Percentiles rank a stretch among this genome's conserved stretches.
phyloP scores from a whole-genome alignment of 306 rosid species.

The Glycyrrhiza uralensis region DNA sequence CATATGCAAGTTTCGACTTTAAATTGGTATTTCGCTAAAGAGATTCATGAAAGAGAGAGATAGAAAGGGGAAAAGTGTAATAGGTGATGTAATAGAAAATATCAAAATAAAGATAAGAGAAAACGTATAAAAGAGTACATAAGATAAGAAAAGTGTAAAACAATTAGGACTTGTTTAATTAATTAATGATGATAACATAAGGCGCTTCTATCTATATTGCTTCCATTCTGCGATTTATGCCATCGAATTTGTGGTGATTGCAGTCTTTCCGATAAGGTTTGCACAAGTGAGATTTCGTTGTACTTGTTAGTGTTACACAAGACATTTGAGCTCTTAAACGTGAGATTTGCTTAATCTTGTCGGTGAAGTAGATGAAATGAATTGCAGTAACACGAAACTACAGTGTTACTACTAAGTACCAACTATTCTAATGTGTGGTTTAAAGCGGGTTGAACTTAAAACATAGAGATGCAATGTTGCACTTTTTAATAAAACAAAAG shows the following conservation, averaged over 20 bases:
- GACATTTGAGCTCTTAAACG: neutral
- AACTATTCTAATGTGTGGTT: too few relatives aligned
- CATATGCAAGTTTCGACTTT: neutral
- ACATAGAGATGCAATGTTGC: neutral
- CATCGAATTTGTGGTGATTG: slow-evolving; percentile 5
- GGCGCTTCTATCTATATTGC: neutral
- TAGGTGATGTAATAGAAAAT: neutral
- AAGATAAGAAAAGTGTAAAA: too few relatives aligned
- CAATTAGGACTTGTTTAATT: neutral
- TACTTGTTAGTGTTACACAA: neutral
- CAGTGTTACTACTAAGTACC: neutral
- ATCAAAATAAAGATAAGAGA: neutral
- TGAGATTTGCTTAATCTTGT: slow-evolving; percentile 28
- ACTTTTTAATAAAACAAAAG: neutral
- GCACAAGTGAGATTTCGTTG: slow-evolving; percentile 15
- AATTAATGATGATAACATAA: neutral
- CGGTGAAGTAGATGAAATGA: neutral
- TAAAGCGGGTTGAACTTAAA: neutral
- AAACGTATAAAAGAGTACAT: too few relatives aligned
- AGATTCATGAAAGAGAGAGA: too few relatives aligned
- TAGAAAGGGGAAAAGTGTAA: neutral
- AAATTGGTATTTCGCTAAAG: too few relatives aligned
- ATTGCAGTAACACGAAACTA: neutral
- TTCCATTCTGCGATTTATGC: neutral
- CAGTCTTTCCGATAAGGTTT: neutral